Base-by-base conservation (phyloP, 2,329 filamentous ascomycete species). In the Hypoxylon rubiginosum region DNA sequence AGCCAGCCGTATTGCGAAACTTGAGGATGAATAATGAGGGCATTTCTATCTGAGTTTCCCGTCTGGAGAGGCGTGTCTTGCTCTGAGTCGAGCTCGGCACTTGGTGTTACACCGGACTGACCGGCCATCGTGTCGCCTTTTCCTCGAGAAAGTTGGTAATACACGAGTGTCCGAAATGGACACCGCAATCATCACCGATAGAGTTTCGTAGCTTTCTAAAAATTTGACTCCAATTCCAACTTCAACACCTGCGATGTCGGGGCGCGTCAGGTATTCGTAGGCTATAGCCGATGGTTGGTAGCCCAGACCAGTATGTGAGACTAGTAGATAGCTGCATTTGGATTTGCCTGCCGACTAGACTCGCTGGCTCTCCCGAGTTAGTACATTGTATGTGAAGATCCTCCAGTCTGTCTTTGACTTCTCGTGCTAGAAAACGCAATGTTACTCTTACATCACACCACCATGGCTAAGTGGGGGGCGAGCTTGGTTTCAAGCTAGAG, bases 371-470 rank as follows among this genome's bases (percentile, higher is more conserved):
- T 11, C 13, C 43, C 39, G 17, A 36, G 41, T 28, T 48, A 46
- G 39, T 19, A 34, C 15, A 50, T 52, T 48, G 5, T 34, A 52
- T 26, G 43, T 34, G 28, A 58, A 32, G 8, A 9, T 64, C 45
- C 6, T n/a, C 36, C 36, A 39, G 43, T 19, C 34, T 32, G n/a
- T 45, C 48, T 13, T 21, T n/a, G 2, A 36, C 57, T 41, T 51
- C 55, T 55, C 34, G 62, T 26, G 43, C 49, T 48, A 11, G 6
- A 21, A 45, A 46, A 46, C 63, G 56, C 36, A 39, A 68, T 66
- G 66, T 15, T 46, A 68, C 63, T 56, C 66, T 52, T 41, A 48
- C 24, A 68, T 66, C 59, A 46, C 66, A 58, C 32, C 66, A 63
- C 24, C 24, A 51, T 30, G 48, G 53, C 39, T 34, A 49, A 58